Base-by-base conservation (phyloP, 768 basidiomycete species). In the Kwoniella bestiolae region DNA sequence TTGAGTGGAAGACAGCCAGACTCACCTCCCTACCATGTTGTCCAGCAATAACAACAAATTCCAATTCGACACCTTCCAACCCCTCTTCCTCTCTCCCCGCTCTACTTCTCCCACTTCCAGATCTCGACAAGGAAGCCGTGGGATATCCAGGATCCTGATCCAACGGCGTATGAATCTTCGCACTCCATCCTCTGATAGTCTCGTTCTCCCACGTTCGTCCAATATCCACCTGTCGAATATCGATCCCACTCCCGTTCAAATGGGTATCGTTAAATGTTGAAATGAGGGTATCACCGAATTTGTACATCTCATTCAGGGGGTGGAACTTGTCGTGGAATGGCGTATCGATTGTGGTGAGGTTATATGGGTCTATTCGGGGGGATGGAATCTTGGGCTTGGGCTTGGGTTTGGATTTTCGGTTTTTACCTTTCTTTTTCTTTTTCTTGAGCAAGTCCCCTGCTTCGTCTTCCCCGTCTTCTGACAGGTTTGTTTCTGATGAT, bases 11-110 rank as follows among this genome's bases (percentile, higher is more conserved):
- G 52, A 26, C 26, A 7, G 52, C 23, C 23, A 59, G 3, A 79
- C 86, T 32, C 53, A 88, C 89, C 84, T 90, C 90, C 49, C 90
- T 83, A 18, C 88, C 89, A 76, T 92, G 90, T 73, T 89, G 89
- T 0, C 89, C 88, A 16, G 89, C 89, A 2, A 86, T 82, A 38
- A 92, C 83, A 11, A 91, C 86, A 67, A 92, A 86, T 11, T 87
- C 88, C 26, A 64, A 46, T 44, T 58, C 62, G 45, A 51, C 9
- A 29, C 21, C 66, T 25, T 66, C 51, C 16, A 70, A 41, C 28
- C 66, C 68, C 34, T 61, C 63, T 31, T n/a, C 65, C 34, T 34
- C 68, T 21, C 63, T n/a, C 26, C 28, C 56, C 32, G 26, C 25
- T 5, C 38, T 44, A 5, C 47, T 34, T 44, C 31, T 23, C 29